Percentiles rank a stretch among this genome's conserved stretches.
Evolutionary conservation across 257 asterid species (phyloP).

Genomic region (Vinca minor): DNA sequence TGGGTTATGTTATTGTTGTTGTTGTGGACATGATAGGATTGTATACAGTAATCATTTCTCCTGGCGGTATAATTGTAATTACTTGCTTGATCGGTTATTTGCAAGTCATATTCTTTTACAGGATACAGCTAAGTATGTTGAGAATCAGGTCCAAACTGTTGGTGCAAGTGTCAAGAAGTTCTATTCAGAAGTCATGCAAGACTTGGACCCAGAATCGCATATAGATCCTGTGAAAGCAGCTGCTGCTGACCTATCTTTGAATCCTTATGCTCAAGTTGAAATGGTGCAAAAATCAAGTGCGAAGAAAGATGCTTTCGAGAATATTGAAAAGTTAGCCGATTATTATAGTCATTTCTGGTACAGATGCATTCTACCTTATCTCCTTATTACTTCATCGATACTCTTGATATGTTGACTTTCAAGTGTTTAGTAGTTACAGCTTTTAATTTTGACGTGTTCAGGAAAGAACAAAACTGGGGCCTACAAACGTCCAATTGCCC

Average conservation of each 20-base stretch:
- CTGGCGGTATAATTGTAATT: not conserved
- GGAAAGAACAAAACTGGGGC: constrained; percentile 32
- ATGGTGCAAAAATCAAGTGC: constrained; percentile 30
- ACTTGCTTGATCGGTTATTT: not conserved
- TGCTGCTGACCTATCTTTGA: constrained; percentile 42
- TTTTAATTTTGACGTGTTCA: constrained; percentile 17
- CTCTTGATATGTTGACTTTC: not conserved
- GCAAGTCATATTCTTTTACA: constrained; percentile 8
- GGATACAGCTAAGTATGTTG: constrained; percentile 72
- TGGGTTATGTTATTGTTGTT: too few relatives aligned
- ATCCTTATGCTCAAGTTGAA: constrained; percentile 36
- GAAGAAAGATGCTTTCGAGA: constrained; percentile 23
- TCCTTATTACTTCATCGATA: not conserved
- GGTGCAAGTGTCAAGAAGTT: constrained; percentile 63
- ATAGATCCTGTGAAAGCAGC: constrained; percentile 42
- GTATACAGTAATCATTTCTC: not conserved
- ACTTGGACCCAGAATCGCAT: constrained; percentile 41
- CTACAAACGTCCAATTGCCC: constrained; percentile 36
- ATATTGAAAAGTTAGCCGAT: constrained; percentile 24
- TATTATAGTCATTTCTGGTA: constrained; percentile 29
- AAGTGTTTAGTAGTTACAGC: not conserved
- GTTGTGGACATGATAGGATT: not conserved
- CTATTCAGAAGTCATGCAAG: constrained; percentile 68
- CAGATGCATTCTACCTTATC: constrained; percentile 8
- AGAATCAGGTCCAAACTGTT: constrained; percentile 70